Percentiles rank a stretch among this genome's conserved stretches.
Evolutionary conservation across 225 moss, liverwort and hornwort species (phyloP).

Genomic region (Antitrichia curtipendula): DNA sequence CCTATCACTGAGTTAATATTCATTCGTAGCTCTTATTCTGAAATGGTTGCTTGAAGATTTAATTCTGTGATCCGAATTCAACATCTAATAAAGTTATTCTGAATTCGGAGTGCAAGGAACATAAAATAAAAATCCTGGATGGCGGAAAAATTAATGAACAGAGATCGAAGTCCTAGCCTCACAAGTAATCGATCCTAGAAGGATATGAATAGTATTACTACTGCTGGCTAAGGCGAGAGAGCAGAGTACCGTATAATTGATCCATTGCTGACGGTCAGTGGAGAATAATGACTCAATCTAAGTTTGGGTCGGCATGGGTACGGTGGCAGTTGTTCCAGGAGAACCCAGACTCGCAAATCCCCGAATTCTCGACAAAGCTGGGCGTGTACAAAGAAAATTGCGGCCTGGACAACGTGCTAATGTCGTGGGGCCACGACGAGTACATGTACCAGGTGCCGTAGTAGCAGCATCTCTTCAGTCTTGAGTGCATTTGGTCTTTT

Average conservation of each 20-base stretch:
- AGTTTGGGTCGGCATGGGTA: background rate
- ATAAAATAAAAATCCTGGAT: background rate
- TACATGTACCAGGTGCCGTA: slow-evolving; percentile 41
- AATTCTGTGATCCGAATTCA: background rate
- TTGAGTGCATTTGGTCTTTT: background rate
- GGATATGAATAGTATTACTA: background rate
- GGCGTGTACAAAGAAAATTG: slow-evolving; percentile 52
- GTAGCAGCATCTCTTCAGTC: background rate
- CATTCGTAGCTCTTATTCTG: background rate
- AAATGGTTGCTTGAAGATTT: background rate
- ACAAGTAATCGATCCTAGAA: background rate
- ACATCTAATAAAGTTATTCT: background rate
- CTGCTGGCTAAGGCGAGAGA: background rate
- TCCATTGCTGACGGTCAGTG: background rate
- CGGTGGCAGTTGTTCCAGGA: slow-evolving; percentile 33
- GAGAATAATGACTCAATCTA: background rate
- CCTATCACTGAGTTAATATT: no score
- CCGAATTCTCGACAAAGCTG: slow-evolving; percentile 16
- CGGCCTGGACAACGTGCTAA: slow-evolving; percentile 42
- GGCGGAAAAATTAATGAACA: background rate
- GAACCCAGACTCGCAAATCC: slow-evolving; percentile 22
- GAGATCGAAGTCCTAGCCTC: background rate
- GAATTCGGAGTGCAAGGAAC: background rate
- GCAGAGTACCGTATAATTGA: background rate
- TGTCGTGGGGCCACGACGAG: slow-evolving; percentile 85